Evolutionary conservation across 805 yeast species (phyloP).

Genomic region (Candida berthetii): DNA sequence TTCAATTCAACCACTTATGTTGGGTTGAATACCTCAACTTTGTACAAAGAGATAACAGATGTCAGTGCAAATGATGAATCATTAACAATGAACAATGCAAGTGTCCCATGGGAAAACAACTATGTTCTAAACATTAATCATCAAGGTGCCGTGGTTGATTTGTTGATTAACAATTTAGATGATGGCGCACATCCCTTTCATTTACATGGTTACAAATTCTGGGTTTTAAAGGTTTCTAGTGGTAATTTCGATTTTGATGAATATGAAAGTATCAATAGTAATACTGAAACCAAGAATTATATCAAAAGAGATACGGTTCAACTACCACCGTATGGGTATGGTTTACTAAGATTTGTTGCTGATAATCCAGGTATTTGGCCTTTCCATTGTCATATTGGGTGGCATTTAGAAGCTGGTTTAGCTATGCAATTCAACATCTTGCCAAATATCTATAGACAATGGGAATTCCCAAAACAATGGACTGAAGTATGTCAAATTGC

Average conservation of each 20-base stretch:
- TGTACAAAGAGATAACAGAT: constrained; percentile 12
- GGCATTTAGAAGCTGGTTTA: constrained; percentile 65
- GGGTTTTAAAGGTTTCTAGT: constrained; percentile 18
- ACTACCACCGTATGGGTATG: constrained; percentile 53
- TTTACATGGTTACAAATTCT: constrained; percentile 41
- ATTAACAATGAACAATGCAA: neutral
- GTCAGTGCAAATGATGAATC: constrained; percentile 5
- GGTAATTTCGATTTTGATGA: constrained; percentile 17
- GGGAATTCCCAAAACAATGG: constrained; percentile 21
- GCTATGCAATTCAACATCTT: constrained; percentile 21
- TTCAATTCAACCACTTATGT: constrained; percentile 19
- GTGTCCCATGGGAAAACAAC: constrained; percentile 10
- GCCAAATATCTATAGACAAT: constrained; percentile 14
- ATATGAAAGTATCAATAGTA: constrained; percentile 37
- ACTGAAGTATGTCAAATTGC: constrained; percentile 9
- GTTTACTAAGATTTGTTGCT: constrained; percentile 54
- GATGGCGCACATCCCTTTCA: constrained; percentile 65
- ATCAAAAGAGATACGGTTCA: constrained; percentile 53
- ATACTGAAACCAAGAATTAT: constrained; percentile 32
- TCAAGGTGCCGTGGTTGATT: constrained; percentile 39
- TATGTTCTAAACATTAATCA: constrained; percentile 16
- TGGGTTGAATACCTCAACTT: constrained; percentile 10
- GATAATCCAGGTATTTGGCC: constrained; percentile 82
- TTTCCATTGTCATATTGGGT: constrained; percentile 74
- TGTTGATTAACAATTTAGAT: constrained; percentile 62